Conservation (phyloP, 805 yeast species). For the Kluyveromyces starmeri region DNA sequence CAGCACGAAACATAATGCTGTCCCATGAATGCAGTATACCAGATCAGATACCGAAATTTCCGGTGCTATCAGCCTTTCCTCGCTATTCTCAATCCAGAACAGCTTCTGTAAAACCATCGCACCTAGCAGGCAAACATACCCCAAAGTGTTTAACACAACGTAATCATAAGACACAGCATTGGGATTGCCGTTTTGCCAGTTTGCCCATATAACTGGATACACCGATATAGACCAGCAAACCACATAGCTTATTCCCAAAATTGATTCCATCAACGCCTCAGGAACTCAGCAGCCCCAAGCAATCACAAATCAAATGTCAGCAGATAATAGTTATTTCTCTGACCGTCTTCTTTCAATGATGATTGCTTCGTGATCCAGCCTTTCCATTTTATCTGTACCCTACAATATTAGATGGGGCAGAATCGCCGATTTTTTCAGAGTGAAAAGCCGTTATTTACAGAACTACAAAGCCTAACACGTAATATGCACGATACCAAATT, state of each 20-base stretch:
- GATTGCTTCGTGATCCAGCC: no score
- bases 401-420: no score
- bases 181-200: constrained; percentile 33
- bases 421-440: no score
- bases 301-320: no score
- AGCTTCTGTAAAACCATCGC: constrained; percentile 38
- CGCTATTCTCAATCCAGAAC: constrained; percentile 27
- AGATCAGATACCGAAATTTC: constrained; percentile 37
- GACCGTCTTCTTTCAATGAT: no score
- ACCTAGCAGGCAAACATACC: constrained; percentile 36
- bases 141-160: constrained; percentile 37
- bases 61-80: constrained; percentile 30
- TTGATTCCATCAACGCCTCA: constrained; percentile 10
- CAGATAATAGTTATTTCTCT: no score
- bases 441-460: no score
- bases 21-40: constrained; percentile 41
- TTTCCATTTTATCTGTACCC: no score
- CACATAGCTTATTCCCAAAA: constrained; percentile 32
- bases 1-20: constrained; percentile 32
- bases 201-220: constrained; percentile 40
- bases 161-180: constrained; percentile 45
- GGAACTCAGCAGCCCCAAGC: no score
- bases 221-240: constrained; percentile 39
- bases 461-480: no score
- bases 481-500: no score